These are phyloP conservation scores for Olyra latifolia DNA, from an alignment of 176 grass and related monocot species.

Conservation along the genomic window DNA sequence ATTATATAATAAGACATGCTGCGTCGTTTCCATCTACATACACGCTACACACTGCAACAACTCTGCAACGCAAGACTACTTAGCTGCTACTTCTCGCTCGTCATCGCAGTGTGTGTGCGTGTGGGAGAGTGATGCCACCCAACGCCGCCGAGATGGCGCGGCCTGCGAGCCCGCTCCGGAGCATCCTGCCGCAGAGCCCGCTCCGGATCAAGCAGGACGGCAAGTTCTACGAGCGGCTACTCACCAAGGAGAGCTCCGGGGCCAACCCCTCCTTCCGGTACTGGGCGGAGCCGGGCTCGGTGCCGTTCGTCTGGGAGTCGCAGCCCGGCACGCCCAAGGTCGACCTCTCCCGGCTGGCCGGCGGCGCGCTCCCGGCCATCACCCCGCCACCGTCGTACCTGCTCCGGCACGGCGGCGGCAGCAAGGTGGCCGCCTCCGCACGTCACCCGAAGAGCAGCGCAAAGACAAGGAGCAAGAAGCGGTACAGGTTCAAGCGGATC, in stretches of 20 bases:
- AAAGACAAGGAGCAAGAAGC: conserved; percentile 3
- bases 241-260: conserved; percentile 79
- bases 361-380: conserved; percentile 51
- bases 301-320: conserved; percentile 93
- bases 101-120: too few relatives aligned
- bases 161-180: conserved; percentile 32
- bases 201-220: conserved; percentile 72
- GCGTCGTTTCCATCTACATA: conserved; percentile 21
- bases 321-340: conserved; percentile 79
- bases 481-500: conserved; percentile 37
- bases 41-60: background rate
- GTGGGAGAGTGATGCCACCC: too few relatives aligned
- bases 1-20: conserved; percentile 53
- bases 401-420: conserved; percentile 4
- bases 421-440: background rate
- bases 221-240: conserved; percentile 79
- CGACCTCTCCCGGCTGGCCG: conserved; percentile 16
- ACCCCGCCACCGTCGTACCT: conserved; percentile 70
- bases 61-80: background rate
- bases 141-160: conserved; percentile 16
- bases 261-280: conserved; percentile 68
- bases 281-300: conserved; percentile 58
- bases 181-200: conserved; percentile 54
- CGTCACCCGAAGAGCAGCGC: background rate
- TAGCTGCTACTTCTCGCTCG: too few relatives aligned